Evolutionary conservation across 805 yeast species (phyloP), one percentile per base, ranked within the genome.

Genomic region (Yarrowia sp.): DNA sequence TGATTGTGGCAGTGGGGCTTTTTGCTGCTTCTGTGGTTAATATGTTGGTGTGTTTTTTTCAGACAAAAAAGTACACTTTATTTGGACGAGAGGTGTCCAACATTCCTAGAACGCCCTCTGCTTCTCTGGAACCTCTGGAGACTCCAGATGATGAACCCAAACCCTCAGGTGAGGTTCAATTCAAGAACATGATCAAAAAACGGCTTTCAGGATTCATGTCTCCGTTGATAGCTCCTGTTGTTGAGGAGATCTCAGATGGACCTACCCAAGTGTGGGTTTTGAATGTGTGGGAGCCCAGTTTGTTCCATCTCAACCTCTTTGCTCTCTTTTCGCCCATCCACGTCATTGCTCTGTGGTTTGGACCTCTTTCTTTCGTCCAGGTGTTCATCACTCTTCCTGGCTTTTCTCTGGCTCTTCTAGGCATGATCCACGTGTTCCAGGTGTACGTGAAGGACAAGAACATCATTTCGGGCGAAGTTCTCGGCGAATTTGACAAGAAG

Each of bases 211-310:
- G 64, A 9, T 42, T 58, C 50, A 58, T 58, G 39, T 10, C 17
- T 2, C 64, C 64, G 12, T 24, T 24, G 30, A 2, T 24, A 24
- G 64, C 64, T 10, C 46, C 19, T 2, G 33, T 6, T 36, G 13
- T 12, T 36, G 38, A 36, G 13, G 38, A 10, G 38, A 4, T 10
- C 2, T 12, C 38, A 1, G 13, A 36, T 9, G 10, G 30, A 17
- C 47, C 34, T 1, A 6, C 36, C 10, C 55, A 49, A n/a, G 66
- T 61, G 1, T 88, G 89, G 85, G 83, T 85, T 68, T 74, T 90
- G 49, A 78, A 77, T 19, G 83, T 88, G 61, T 90, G 96, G 96
- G 79, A 81, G 50, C 94, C 94, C 0, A 82, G 88, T 0, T 80
- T 80, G 70, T 87, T 88, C 74, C 81, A 81, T 39, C 78, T 88